phyloP scores from a whole-genome alignment of 2,329 filamentous ascomycete species.

The Fusarium verticillioides region DNA sequence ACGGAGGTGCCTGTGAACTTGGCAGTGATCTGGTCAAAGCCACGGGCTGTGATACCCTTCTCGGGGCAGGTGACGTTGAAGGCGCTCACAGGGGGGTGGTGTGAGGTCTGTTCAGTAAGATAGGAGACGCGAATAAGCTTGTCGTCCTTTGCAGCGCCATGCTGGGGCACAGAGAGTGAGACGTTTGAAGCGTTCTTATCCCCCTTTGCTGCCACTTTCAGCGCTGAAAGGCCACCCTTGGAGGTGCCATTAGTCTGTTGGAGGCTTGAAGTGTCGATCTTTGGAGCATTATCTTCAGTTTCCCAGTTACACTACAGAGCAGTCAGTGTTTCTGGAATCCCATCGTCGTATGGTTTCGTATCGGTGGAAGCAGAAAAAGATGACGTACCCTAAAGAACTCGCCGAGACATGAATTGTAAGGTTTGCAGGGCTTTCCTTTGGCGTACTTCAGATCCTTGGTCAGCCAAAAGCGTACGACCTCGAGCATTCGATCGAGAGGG shows the following conservation, averaged over 20 bases:
- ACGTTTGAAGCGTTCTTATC: constrained; percentile 61
- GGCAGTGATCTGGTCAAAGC: constrained; percentile 95
- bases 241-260: constrained; percentile 46
- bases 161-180: constrained; percentile 63
- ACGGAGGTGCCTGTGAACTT: constrained; percentile 98
- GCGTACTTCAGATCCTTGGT: constrained; percentile 99
- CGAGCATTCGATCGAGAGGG: constrained; percentile 91
- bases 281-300: constrained; percentile 80
- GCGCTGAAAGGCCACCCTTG: constrained; percentile 59
- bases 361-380: neutral
- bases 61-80: constrained; percentile 94
- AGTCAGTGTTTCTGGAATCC: constrained; percentile 23
- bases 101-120: constrained; percentile 96
- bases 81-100: constrained; percentile 96
- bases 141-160: constrained; percentile 55
- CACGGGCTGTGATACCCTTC: constrained; percentile 85
- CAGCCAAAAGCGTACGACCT: constrained; percentile 96
- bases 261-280: constrained; percentile 65
- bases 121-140: constrained; percentile 85
- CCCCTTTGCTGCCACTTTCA: constrained; percentile 58
- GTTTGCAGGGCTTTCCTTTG: constrained; percentile 98
- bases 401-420: constrained; percentile 95
- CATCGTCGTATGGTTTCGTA: neutral
- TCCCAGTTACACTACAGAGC: constrained; percentile 88
- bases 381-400: constrained; percentile 91